A percentile compares a stretch with the other conserved stretches of the same genome.
phyloP scores from a whole-genome alignment of 176 grass and related monocot genomes.

The Thinopyrum elongatum region DNA sequence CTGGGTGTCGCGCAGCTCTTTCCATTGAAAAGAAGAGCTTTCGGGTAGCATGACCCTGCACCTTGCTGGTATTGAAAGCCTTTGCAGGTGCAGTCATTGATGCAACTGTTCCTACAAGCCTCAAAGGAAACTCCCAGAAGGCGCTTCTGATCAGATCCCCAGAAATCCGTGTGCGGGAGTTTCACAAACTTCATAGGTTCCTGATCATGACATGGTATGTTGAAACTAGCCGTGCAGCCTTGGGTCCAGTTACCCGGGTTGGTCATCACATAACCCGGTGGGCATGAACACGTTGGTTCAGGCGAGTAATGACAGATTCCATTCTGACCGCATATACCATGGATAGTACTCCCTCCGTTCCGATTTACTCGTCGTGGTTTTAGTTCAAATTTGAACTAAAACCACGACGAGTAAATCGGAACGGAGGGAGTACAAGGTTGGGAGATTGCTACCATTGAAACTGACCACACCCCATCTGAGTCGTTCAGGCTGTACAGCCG shows the following conservation, averaged over 20 bases:
- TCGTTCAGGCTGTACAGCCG: not conserved
- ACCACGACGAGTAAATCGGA: no score
- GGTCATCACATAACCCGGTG: not conserved
- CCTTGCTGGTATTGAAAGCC: constrained; percentile 39
- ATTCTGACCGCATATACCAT: not conserved
- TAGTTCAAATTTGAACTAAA: no score
- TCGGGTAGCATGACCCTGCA: constrained; percentile 34
- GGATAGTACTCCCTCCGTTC: no score
- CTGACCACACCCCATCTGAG: not conserved
- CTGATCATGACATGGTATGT: not conserved
- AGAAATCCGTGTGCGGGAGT: constrained; percentile 20
- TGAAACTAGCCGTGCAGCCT: constrained; percentile 28
- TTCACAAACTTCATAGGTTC: constrained; percentile 10
- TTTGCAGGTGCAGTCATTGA: constrained; percentile 32
- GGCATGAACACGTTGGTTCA: not conserved
- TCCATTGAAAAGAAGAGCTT: constrained; percentile 43
- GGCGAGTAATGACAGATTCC: not conserved
- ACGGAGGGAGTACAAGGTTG: not conserved
- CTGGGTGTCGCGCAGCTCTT: constrained; percentile 10
- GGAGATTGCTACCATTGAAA: not conserved
- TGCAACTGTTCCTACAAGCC: constrained; percentile 26
- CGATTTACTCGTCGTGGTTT: no score
- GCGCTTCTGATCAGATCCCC: constrained; percentile 27
- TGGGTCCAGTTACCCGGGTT: constrained; percentile 40
- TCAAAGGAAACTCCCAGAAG: not conserved